Conservation (phyloP, 176 grass and related monocot genomes). For the Tuctoria greenei region DNA sequence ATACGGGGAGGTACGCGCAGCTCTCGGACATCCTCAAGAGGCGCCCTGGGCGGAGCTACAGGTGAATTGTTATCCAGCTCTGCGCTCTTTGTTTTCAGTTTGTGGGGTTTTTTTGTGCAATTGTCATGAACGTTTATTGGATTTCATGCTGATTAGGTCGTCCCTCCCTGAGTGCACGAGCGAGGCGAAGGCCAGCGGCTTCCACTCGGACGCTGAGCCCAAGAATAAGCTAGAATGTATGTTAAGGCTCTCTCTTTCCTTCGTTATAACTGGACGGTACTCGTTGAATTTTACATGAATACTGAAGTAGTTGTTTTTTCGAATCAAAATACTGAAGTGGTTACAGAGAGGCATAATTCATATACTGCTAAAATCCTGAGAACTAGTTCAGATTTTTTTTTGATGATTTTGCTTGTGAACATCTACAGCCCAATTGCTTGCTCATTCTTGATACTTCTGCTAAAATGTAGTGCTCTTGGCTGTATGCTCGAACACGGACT, state of each 20-base stretch:
- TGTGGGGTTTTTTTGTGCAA: background rate
- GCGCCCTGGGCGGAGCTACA: background rate
- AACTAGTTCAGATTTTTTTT: background rate
- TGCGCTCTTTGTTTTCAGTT: background rate
- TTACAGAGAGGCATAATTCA: background rate
- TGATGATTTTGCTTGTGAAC: background rate
- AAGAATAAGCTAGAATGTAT: background rate
- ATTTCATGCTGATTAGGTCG: conserved; percentile 1
- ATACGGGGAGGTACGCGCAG: background rate
- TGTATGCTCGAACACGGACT: background rate
- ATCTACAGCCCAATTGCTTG: background rate
- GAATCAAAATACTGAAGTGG: background rate
- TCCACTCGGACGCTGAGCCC: background rate
- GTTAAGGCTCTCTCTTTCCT: background rate
- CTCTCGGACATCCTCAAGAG: background rate
- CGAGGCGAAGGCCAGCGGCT: background rate
- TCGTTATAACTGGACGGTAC: background rate
- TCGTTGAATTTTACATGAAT: background rate
- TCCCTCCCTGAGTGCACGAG: background rate
- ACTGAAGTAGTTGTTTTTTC: background rate
- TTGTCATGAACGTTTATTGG: background rate
- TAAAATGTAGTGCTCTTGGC: background rate
- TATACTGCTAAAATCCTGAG: background rate
- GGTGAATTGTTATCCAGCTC: background rate
- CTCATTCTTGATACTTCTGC: background rate